A percentile compares a stretch with the other conserved stretches of the same genome.
Conservation (phyloP, 768 basidiomycete species). For the Lactarius deliciosus region DNA sequence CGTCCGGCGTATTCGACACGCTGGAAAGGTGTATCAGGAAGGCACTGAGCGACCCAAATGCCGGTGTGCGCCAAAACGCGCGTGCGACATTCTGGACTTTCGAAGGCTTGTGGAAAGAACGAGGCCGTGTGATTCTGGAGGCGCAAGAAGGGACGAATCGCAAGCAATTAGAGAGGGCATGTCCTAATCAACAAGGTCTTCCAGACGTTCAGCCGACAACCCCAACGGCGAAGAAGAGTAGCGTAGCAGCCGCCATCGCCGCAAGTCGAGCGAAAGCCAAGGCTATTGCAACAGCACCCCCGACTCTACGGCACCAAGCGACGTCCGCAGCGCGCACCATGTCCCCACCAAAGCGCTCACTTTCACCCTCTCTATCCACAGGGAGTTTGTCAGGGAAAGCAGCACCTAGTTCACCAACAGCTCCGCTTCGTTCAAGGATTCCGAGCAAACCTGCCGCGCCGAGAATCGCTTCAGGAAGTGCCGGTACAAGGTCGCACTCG, state of each 20-base stretch:
- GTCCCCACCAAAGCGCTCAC: constrained; percentile 40
- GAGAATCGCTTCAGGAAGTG: constrained; percentile 25
- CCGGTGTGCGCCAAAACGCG: constrained; percentile 70
- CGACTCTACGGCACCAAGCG: constrained; percentile 76
- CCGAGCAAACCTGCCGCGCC: constrained; percentile 27
- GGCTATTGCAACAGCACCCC: constrained; percentile 78
- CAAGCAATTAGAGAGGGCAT: constrained; percentile 85
- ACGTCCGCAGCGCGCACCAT: constrained; percentile 66
- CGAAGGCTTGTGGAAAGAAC: constrained; percentile 69
- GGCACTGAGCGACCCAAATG: constrained; percentile 74
- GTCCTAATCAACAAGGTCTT: constrained; percentile 56
- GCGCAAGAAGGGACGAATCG: constrained; percentile 63
- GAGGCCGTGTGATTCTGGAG: constrained; percentile 61
- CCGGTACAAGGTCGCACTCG: constrained; percentile 21
- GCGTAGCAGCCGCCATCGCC: constrained; percentile 83
- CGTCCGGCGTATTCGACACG: constrained; percentile 61
- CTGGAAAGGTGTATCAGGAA: constrained; percentile 75
- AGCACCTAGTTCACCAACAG: constrained; percentile 29
- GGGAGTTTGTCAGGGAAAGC: constrained; percentile 32
- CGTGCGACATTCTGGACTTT: constrained; percentile 81
- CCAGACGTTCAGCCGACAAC: constrained; percentile 43
- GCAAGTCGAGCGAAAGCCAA: constrained; percentile 88
- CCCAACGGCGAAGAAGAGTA: constrained; percentile 68
- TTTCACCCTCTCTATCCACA: constrained; percentile 41
- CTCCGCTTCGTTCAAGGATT: constrained; percentile 30